Evolutionary conservation across 2,329 filamentous ascomycete genomes (phyloP), one percentile per base, ranked within the genome.

Genomic region (Hymenoscyphus scutula): DNA sequence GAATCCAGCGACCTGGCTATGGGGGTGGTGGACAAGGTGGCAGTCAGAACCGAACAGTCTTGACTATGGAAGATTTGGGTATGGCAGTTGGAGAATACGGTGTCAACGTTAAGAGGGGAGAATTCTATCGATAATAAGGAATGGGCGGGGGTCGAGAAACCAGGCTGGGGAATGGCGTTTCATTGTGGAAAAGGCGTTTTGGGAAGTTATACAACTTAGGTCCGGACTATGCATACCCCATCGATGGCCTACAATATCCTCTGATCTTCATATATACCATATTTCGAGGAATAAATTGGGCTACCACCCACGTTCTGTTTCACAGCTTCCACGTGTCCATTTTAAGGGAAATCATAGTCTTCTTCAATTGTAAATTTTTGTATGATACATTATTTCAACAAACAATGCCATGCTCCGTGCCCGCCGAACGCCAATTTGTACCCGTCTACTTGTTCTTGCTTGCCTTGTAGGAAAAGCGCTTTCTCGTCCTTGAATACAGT

Each of bases 31-130:
- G 93, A 0, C 91, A 92, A 72, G 92, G 93, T 30, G 91, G 91
- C 1, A 90, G 88, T 61, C 91, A 96, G 79, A 96, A 96, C 67
- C 84, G 92, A 67, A 97, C 95, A 19, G 94, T 99, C 61, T 81
- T 99, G 65, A 98, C 95, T 0, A 98, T 99, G 95, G 95, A 99
- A 78, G 95, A 99, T 76, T 77, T 99, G 71, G 95, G 95, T 17
- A 98, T 98, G 92, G 95, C 95, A 1, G 94, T 98, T 32, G 91
- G 91, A 34, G 95, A 99, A 81, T 99, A 98, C 75, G 95, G 95
- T 1, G 92, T 99, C 59, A 99, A 97, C 74, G 90, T 98, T 59
- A 98, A 97, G 85, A 84, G 95, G 67, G 93, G 94, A 73, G 95
- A 99, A 79, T 99, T 98, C 75, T 99, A 99, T 76, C 84, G 93